Evolutionary conservation across 805 yeast species (phyloP).

Genomic region (Pichia kluyveri): DNA sequence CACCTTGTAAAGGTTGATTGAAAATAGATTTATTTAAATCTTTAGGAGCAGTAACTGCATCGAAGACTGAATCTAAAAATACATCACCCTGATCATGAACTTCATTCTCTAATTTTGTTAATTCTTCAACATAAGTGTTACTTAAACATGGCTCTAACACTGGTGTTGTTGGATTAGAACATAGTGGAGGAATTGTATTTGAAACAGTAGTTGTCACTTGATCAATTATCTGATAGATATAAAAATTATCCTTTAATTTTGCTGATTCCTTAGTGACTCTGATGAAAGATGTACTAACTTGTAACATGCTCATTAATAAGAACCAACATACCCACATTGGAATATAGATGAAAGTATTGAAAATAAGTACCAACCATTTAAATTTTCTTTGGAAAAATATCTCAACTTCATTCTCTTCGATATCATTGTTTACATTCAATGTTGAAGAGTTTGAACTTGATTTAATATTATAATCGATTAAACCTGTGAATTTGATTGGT

Average conservation of each 20-base stretch:
- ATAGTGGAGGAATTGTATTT: constrained; percentile 1
- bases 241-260: constrained; percentile 13
- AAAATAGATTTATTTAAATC: constrained; percentile 17
- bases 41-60: constrained; percentile 38
- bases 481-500: constrained; percentile 28
- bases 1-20: constrained; percentile 16
- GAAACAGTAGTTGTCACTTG: constrained; percentile 5
- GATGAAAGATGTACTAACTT: constrained; percentile 26
- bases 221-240: constrained; percentile 8
- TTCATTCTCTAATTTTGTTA: constrained; percentile 30
- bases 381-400: constrained; percentile 22
- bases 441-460: background rate
- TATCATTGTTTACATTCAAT: constrained; percentile 10
- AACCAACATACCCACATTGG: constrained; percentile 62
- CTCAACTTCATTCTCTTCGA: constrained; percentile 7
- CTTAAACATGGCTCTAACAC: constrained; percentile 17
- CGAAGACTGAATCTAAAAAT: constrained; percentile 55
- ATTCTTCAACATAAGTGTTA: constrained; percentile 18
- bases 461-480: constrained; percentile 11
- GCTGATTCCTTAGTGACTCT: constrained; percentile 25
- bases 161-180: constrained; percentile 8
- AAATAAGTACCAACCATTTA: constrained; percentile 40
- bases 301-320: constrained; percentile 31
- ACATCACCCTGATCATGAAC: constrained; percentile 55
- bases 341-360: constrained; percentile 39